Evolutionary conservation across 108 stramenopile genomes (phyloP), one percentile per base, ranked within the genome.

Genomic region (Discostella pseudostelligera): DNA sequence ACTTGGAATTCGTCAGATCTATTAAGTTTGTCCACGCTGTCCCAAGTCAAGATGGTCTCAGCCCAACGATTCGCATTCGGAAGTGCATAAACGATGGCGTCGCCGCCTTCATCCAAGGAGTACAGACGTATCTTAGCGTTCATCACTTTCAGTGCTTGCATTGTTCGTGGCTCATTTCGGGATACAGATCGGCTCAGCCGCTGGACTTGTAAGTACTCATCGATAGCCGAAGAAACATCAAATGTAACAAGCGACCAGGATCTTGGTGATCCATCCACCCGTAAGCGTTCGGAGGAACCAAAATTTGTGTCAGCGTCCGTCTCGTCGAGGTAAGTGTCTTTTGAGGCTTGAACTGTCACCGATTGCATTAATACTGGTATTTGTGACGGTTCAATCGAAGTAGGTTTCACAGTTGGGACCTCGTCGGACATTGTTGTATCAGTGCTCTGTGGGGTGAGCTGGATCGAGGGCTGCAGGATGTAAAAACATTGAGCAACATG

Each of bases 11-110:
- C 16, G 19, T 14, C 32, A 16, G 32, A 56, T 56, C 55, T 39
- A 19, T 56, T 26, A 37, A 56, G 12, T 16, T 56, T 10, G 35
- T 39, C 55, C 55, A 32, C 17, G 32, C 32, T 56, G 36, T 56
- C 32, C 55, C 55, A 56, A 56, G 55, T 56, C 55, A 56, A 56
- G 55, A 32, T 39, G 12, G 55, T 56, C 35, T 56, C 55, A 17
- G 37, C 9, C 55, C 55, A 56, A 10, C n/a, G 35, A 14, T 39
- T n/a, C 32, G 19, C 35, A 19, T 37, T 56, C 14, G 55, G 55
- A 35, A 56, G 55, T 17, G 35, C n/a, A 56, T 19, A 56, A 4
- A 56, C 12, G 16, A 37, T 20, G 14, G 4, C 55, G 17, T 39
- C 37, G 37, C 55, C 55, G 20, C 55, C 36, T 19, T 56, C 11